These are phyloP conservation scores for Agaricus blazei DNA, from an alignment of 768 basidiomycete species.

Conservation along the genomic window DNA sequence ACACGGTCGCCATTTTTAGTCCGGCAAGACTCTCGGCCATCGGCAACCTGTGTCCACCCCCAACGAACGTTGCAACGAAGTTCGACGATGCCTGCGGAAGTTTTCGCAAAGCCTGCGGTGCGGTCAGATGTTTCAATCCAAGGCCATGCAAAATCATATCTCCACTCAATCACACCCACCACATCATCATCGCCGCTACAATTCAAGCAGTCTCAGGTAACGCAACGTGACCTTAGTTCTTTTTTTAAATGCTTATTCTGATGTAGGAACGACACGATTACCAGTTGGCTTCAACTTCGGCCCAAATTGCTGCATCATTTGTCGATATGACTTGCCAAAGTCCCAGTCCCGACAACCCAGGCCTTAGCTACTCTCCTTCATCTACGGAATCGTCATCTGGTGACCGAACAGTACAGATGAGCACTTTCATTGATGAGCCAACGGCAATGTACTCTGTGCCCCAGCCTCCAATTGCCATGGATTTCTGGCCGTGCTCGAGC, in stretches of 20 bases:
- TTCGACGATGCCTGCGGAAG: conserved; percentile 5
- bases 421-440: conserved; percentile 43
- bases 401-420: conserved; percentile 54
- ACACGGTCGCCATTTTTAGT: conserved; percentile 20
- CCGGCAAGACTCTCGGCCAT: conserved; percentile 4
- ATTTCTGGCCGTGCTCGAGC: conserved; percentile 21
- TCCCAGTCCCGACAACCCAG: conserved; percentile 50
- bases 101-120: background rate
- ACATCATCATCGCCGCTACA: too few relatives aligned
- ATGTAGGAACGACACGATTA: conserved; percentile 10
- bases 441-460: conserved; percentile 15
- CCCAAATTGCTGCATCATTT: background rate
- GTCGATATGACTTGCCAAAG: conserved; percentile 16
- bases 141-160: too few relatives aligned
- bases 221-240: background rate
- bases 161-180: too few relatives aligned
- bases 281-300: background rate
- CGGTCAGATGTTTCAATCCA: too few relatives aligned
- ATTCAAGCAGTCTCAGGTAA: conserved; percentile 5
- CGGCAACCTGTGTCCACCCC: background rate
- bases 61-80: conserved; percentile 30
- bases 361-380: conserved; percentile 54
- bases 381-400: conserved; percentile 52
- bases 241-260: background rate
- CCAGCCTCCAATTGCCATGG: conserved; percentile 6